These are phyloP conservation scores for Harrya chromipes DNA, from an alignment of 768 basidiomycete species.

Conservation along the genomic window DNA sequence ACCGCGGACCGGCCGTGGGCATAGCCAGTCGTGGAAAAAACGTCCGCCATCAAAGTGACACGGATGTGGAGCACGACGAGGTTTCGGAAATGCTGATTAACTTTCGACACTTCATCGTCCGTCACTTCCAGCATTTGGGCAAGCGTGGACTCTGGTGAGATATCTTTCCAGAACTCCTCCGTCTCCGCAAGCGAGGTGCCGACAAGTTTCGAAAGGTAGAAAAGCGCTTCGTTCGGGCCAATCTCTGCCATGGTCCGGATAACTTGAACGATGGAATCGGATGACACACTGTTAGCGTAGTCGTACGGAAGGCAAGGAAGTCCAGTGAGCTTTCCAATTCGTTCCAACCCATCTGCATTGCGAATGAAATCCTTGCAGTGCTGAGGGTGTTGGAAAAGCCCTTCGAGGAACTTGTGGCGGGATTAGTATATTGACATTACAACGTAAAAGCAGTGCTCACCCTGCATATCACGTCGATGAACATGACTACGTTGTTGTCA, in stretches of 20 bases:
- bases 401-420: slow-evolving; percentile 74
- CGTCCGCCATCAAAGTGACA: slow-evolving; percentile 79
- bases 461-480: slow-evolving; percentile 74
- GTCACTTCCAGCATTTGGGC: slow-evolving; percentile 53
- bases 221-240: slow-evolving; percentile 71
- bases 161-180: slow-evolving; percentile 62
- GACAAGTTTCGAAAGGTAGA: slow-evolving; percentile 67
- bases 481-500: slow-evolving; percentile 74
- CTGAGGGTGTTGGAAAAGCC: slow-evolving; percentile 87
- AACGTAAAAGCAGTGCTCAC: slow-evolving; percentile 40
- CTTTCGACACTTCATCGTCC: slow-evolving; percentile 47
- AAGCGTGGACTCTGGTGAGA: slow-evolving; percentile 57
- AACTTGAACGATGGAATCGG: slow-evolving; percentile 84
- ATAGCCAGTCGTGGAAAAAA: slow-evolving; percentile 81
- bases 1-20: slow-evolving; percentile 77
- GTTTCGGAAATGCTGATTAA: slow-evolving; percentile 65
- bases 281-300: slow-evolving; percentile 79
- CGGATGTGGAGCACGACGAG: slow-evolving; percentile 77
- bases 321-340: slow-evolving; percentile 72
- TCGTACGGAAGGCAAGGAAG: slow-evolving; percentile 88
- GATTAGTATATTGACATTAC: slow-evolving; percentile 3
- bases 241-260: slow-evolving; percentile 88
- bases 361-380: slow-evolving; percentile 90
- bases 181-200: slow-evolving; percentile 68
- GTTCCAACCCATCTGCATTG: slow-evolving; percentile 66